Evolutionary conservation across 163 green algal species (phyloP), one percentile per base, ranked within the genome.

Genomic region (Scenedesmus sp.): DNA sequence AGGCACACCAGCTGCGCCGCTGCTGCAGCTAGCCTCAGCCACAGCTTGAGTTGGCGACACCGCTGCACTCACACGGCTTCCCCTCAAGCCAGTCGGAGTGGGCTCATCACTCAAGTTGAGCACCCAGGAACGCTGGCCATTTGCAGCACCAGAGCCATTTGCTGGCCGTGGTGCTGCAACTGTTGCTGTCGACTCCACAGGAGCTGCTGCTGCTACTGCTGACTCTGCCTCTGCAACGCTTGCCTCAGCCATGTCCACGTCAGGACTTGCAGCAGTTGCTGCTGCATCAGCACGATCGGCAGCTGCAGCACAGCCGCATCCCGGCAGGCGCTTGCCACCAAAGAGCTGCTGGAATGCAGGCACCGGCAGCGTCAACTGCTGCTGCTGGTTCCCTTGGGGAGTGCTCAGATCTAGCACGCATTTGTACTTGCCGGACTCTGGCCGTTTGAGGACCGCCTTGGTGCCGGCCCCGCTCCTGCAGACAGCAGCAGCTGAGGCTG

Each of bases 401-500:
- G 82, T 78, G 20, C 51, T 51, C 2, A 87, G 53, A 20, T 87
- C 82, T 53, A 87, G 53, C 20, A 87, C 82, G 24, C 68, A 43
- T 22, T 78, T 87, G 51, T 53, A 68, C 82, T 42, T 86, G 49
- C 46, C 15, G 18, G n/a, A 73, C 18, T 44, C 26, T 46, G 80
- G 80, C 44, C 44, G 43, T 26, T 72, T n/a, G 3, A 30, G 53
- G 59, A 9, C 22, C 22, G 6, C 59, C 2, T n/a, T 72, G 30
- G 6, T 76, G 65, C 30, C 26, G 30, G 0, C 22, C 59, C 4
- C 22, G 10, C 1, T 7, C 18, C 13, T 9, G 59, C 22, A 12
- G 4, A n/a, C 59, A 35, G 59, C 59, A 72, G 65, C 65, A 76
- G 65, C 65, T 37, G 65, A 3, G 20, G 30, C 30, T 40, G 65